Evolutionary conservation across 177 flowering plant species (phyloP).

Genomic region (Telopea speciosissima): DNA sequence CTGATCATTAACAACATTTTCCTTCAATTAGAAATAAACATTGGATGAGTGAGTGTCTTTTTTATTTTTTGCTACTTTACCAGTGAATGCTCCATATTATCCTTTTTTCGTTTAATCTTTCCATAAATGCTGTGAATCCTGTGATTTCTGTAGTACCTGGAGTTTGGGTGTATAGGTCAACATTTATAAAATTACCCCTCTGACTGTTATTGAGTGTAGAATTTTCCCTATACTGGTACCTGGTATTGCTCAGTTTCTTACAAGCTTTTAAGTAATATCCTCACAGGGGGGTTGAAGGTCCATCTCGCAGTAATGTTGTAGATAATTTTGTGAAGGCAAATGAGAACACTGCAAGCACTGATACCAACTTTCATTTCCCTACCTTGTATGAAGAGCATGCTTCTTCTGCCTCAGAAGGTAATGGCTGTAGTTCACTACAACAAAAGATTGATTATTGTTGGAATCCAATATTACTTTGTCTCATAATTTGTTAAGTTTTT

Average conservation of each 20-base stretch:
- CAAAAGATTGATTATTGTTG: not conserved
- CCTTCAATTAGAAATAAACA: too few relatives aligned
- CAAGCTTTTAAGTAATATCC: not conserved
- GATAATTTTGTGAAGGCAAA: constrained; percentile 4
- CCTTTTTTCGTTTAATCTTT: too few relatives aligned
- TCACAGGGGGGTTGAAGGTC: constrained; percentile 31
- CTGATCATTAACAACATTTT: too few relatives aligned
- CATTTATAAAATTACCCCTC: not conserved
- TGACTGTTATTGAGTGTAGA: not conserved
- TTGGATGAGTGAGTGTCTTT: too few relatives aligned
- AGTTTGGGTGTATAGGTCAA: not conserved
- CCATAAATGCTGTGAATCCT: too few relatives aligned
- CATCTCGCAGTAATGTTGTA: constrained; percentile 10
- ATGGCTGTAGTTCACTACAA: not conserved
- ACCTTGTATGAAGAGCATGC: constrained; percentile 26
- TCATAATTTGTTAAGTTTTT: too few relatives aligned
- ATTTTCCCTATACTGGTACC: not conserved
- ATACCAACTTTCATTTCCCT: constrained; percentile 20
- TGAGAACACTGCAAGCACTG: constrained; percentile 8
- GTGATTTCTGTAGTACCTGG: too few relatives aligned
- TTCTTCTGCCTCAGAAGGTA: constrained; percentile 56
- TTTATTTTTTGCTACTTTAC: too few relatives aligned
- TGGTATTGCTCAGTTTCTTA: not conserved
- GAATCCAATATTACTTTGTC: constrained; percentile 14
- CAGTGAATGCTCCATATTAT: too few relatives aligned